Base-by-base conservation (phyloP, 306 rosid genomes). In the Fragaria nilgerrensis region DNA sequence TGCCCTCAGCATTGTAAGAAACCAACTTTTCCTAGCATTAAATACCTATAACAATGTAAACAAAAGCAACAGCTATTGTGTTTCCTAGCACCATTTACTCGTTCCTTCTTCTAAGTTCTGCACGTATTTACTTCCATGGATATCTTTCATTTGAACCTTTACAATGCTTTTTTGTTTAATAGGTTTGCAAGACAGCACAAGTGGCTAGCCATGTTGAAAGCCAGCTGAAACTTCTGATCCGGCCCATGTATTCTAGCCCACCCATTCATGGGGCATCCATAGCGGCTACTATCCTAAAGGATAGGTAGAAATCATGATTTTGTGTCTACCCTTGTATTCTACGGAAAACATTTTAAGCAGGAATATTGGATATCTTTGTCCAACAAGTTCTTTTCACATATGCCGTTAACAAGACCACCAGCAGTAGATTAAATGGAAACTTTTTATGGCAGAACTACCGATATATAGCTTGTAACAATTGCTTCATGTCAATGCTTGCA, bases 211-310 rank as follows among this genome's bases (percentile, higher is more conserved):
- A 70, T 76, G 97, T 90, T 44, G 96, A 92, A 83, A 95, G 97
- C 88, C 99, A 92, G 82, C 84, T 92, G 84, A 95, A 95, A 84
- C 97, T 95, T 77, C 87, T 95, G 85, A 88, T 95, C 81, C 86
- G 96, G 85, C 97, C 99, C 64, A 89, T 91, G 97, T 92, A 89
- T 84, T 95, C 92, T 41, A 92, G 37, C 78, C 98, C 98, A 72
- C 97, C 97, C 75, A 85, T 92, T 88, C 97, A 95, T 39, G 99
- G 99, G 74, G 97, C 97, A 83, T 84, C 99, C 67, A 90, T 95
- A 80, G 97, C 86, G 22, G 93, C 97, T 32, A 74, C 94, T 55
- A 83, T 95, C 79, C 89, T 95, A 58, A 92, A 87, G 86, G 92
- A 92, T 80, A 70, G 92, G 99, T 95, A 87, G 37, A 19, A 23